Base-by-base conservation (phyloP, 2,329 filamentous ascomycete genomes). In the Dactylonectria macrodidyma region DNA sequence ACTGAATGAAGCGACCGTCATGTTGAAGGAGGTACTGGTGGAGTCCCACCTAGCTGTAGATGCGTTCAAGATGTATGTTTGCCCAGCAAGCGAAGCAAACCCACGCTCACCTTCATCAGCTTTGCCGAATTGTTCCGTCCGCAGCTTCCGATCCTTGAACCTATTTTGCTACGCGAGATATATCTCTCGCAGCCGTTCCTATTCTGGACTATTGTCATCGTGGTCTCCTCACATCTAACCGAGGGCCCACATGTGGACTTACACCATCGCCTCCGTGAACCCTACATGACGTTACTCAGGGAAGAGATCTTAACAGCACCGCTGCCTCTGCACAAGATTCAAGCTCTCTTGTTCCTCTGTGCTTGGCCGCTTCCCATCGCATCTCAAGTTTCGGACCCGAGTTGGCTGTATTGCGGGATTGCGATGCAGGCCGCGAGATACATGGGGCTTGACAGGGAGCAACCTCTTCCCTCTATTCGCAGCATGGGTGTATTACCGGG, bases 131-230 rank as follows among this genome's bases (percentile, higher is more conserved):
- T 71, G 8, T 73, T 73, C 19, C 69, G 69, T 1, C 71, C 66
- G 1, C 65, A 72, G 1, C 64, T 73, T 1, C 71, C 69, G 14
- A 50, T 73, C 5, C 24, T 73, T 1, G 66, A 62, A 10, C 22
- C 62, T 1, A 59, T 73, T 0, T 66, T 60, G 1, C 52, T 68
- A 0, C 44, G 54, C 24, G 38, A 58, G 2, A 48, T 55, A 0
- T 71, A 68, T 14, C 47, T 48, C 2, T 58, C 46, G 1, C 64
- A 71, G 1, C 60, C 71, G 1, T 61, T 73, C 12, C 52, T 73
- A 2, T 73, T 73, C 62, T 73, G 71, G 71, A 73, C 71, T 3
- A 71, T 73, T 2, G 9, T 73, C 24, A 33, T 67, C 1, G 65
- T 73, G 1, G 57, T 71, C 11, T 33, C 68, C 0, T 65, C 64